Percentiles rank a stretch among this genome's conserved stretches.
Conservation (phyloP, 169 alveolate genomes). For the Plasmodium malariae region DNA sequence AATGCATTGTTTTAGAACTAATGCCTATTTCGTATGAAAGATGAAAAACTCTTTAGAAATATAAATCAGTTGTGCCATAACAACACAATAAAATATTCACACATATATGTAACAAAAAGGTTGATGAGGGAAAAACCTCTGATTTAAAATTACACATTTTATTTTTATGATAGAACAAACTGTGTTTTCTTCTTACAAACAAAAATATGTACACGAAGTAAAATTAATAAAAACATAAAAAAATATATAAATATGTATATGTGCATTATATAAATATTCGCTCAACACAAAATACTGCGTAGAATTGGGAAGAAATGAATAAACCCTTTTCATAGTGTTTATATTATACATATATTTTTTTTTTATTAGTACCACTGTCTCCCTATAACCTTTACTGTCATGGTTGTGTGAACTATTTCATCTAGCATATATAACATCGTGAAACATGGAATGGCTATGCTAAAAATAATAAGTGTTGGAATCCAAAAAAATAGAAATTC, state of each 20-base stretch:
- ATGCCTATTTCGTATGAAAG: background rate
- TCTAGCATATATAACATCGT: constrained; percentile 90
- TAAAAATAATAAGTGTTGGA: constrained; percentile 90
- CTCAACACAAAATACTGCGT: too few species aligned
- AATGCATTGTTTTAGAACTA: background rate
- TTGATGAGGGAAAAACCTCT: background rate
- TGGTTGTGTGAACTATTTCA: constrained; percentile 90
- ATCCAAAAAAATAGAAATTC: constrained; percentile 91
- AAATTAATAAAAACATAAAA: background rate
- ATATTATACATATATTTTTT: background rate
- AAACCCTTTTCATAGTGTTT: background rate
- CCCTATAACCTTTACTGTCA: constrained; percentile 92
- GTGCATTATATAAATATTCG: too few species aligned
- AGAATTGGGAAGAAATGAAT: background rate
- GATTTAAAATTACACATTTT: background rate
- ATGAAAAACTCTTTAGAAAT: too few species aligned
- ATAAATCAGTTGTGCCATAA: background rate
- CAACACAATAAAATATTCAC: too few species aligned
- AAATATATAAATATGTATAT: background rate
- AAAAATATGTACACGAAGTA: background rate
- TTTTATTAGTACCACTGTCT: constrained; percentile 86
- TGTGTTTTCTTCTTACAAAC: background rate
- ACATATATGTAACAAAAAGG: too few species aligned
- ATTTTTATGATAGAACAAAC: background rate
- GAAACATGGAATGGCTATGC: constrained; percentile 90